Evolutionary conservation across 345 rosid genomes (phyloP).

Genomic region (Brassica incana): DNA sequence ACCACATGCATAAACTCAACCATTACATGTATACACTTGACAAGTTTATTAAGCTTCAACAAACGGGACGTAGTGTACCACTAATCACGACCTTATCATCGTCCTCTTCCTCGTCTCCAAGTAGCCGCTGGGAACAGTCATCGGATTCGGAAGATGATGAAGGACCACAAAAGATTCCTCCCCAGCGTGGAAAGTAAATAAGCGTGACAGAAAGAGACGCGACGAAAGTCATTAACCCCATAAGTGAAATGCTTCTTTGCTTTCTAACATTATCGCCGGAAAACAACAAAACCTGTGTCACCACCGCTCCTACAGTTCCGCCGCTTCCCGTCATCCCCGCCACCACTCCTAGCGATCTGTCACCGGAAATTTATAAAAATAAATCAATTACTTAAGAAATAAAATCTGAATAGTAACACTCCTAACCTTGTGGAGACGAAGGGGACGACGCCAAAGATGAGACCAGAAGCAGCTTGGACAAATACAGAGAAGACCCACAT

Average conservation of each 20-base stretch:
- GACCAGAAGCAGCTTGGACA: slow-evolving; percentile 88
- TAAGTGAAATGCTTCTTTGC: slow-evolving; percentile 75
- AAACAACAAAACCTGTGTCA: slow-evolving; percentile 62
- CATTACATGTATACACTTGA: background rate
- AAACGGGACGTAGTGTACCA: slow-evolving; percentile 17
- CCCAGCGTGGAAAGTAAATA: slow-evolving; percentile 61
- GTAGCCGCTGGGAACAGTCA: slow-evolving; percentile 27
- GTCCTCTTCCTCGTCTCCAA: slow-evolving; percentile 29
- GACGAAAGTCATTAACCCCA: slow-evolving; percentile 71
- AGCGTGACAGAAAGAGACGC: slow-evolving; percentile 53
- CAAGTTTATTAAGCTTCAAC: background rate
- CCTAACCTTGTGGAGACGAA: slow-evolving; percentile 72
- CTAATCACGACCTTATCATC: background rate
- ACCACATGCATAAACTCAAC: background rate
- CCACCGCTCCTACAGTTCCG: slow-evolving; percentile 77
- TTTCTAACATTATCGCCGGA: slow-evolving; percentile 53
- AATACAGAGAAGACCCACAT: slow-evolving; percentile 66
- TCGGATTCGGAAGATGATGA: background rate
- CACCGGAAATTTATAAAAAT: background rate
- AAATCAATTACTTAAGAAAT: background rate
- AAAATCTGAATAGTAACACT: background rate
- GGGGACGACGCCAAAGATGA: slow-evolving; percentile 79
- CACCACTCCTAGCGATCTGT: slow-evolving; percentile 82
- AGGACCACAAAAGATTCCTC: slow-evolving; percentile 63
- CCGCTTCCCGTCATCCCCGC: slow-evolving; percentile 89